phyloP scores from a whole-genome alignment of 2,329 filamentous ascomycete species.

The Penicillium sp. region DNA sequence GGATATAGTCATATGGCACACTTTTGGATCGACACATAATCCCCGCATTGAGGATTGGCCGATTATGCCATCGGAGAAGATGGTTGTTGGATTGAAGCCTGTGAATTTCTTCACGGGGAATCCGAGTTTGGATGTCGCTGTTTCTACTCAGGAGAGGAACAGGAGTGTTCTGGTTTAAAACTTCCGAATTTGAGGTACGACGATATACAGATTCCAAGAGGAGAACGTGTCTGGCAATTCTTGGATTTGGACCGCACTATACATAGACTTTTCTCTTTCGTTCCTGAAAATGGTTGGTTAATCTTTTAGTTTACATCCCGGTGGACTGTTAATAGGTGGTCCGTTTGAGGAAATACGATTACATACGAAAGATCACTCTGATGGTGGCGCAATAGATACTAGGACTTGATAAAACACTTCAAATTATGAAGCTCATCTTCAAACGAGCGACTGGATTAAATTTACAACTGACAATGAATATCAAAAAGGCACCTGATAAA shows the following conservation, averaged over 20 bases:
- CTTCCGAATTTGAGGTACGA: background rate
- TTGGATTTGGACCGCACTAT: no score
- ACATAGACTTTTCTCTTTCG: no score
- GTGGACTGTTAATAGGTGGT: no score
- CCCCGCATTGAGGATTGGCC: slow-evolving; percentile 43
- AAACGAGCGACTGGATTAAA: background rate
- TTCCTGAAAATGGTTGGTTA: no score
- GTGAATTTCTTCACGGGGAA: slow-evolving; percentile 24
- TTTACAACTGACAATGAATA: background rate
- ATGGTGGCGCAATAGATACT: no score
- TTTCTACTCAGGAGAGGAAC: slow-evolving; percentile 20
- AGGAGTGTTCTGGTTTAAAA: slow-evolving; percentile 13
- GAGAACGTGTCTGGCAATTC: background rate
- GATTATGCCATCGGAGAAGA: slow-evolving; percentile 36
- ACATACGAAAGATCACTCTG: no score
- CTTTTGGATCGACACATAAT: slow-evolving; percentile 44
- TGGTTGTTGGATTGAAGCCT: slow-evolving; percentile 22
- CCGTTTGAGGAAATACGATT: no score
- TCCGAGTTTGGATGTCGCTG: slow-evolving; percentile 20
- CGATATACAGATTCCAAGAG: background rate
- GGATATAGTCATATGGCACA: slow-evolving; percentile 40
- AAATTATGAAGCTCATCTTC: background rate
- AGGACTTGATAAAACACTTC: no score
- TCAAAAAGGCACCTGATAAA: no score
- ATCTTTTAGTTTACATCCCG: no score